These are phyloP conservation scores for Cryptococcus sp. DNA, from an alignment of 1,284 basidiomycete species.

Conservation along the genomic window DNA sequence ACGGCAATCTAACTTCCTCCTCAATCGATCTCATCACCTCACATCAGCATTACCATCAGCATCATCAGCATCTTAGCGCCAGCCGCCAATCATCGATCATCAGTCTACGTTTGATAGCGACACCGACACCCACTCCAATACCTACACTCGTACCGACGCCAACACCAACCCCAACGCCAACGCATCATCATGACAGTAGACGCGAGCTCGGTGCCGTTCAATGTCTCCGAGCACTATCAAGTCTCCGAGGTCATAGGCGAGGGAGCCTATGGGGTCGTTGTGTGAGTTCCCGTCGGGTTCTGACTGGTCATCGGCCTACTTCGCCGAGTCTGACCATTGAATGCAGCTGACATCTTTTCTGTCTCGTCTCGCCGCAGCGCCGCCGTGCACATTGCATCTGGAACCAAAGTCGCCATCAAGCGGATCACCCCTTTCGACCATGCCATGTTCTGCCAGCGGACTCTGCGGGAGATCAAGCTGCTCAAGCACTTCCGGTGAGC, in stretches of 20 bases:
- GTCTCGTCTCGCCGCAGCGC: constrained; percentile 55
- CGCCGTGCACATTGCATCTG: constrained; percentile 76
- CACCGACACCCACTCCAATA: no score
- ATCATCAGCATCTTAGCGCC: neutral
- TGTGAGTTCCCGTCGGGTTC: constrained; percentile 54
- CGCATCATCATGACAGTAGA: constrained; percentile 16
- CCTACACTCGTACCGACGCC: neutral
- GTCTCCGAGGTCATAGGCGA: constrained; percentile 90
- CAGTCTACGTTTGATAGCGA: neutral
- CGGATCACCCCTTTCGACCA: constrained; percentile 92
- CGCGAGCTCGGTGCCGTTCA: constrained; percentile 30
- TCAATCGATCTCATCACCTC: neutral
- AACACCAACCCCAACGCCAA: neutral
- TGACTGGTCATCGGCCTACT: neutral
- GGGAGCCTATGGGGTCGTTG: constrained; percentile 75
- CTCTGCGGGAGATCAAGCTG: constrained; percentile 82
- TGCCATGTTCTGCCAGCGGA: constrained; percentile 86
- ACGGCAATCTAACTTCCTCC: no score
- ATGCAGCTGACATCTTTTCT: neutral
- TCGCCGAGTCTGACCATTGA: neutral
- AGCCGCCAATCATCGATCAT: no score
- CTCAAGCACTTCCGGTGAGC: constrained; percentile 73
- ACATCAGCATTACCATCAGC: neutral
- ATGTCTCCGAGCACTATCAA: constrained; percentile 66
- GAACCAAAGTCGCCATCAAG: constrained; percentile 83